phyloP scores from a whole-genome alignment of 2,329 filamentous ascomycete genomes.

The Curvularia lunata region DNA sequence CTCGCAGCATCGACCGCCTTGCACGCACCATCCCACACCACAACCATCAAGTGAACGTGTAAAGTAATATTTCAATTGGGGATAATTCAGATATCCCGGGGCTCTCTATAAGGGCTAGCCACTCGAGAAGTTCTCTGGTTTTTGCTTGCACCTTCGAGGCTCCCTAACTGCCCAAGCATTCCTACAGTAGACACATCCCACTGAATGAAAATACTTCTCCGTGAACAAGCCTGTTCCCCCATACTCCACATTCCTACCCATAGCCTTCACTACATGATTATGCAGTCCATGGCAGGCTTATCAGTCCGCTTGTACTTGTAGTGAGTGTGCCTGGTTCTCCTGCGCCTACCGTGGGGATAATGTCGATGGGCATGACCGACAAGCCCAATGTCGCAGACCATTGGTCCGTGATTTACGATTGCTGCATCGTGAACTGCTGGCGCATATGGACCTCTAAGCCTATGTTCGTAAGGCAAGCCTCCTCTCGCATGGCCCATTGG shows the following conservation, averaged over 20 bases:
- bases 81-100: not conserved
- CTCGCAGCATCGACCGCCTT: conserved; percentile 5
- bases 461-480: conserved; percentile 26
- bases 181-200: not conserved
- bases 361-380: conserved; percentile 10
- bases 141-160: not conserved
- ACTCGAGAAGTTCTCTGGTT: not conserved
- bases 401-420: conserved; percentile 10
- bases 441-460: conserved; percentile 29
- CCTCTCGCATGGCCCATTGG: conserved; percentile 11
- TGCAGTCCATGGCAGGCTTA: conserved; percentile 29
- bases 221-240: not conserved
- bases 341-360: conserved; percentile 11
- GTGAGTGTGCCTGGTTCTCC: conserved; percentile 23
- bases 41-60: not conserved
- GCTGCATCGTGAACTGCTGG: conserved; percentile 3
- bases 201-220: not conserved
- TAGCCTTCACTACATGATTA: conserved; percentile 21
- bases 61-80: not conserved
- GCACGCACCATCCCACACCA: not conserved
- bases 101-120: not conserved
- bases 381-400: conserved; percentile 4
- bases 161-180: not conserved
- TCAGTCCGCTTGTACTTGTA: conserved; percentile 30
- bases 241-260: not conserved